Base-by-base conservation (phyloP, 345 rosid genomes). In the Euphorbia lathyris region DNA sequence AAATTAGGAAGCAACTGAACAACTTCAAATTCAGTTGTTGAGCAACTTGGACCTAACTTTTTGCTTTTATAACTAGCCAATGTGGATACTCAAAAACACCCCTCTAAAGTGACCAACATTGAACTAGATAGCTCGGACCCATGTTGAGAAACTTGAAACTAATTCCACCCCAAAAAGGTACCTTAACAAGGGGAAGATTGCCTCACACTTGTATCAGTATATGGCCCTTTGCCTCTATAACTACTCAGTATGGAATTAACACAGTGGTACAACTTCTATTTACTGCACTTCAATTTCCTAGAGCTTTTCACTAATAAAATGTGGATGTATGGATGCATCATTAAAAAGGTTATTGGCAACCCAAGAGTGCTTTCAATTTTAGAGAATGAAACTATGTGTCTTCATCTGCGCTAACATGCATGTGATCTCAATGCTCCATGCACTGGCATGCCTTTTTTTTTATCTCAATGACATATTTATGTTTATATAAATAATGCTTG, bases 21-120 rank as follows among this genome's bases (percentile, higher is more conserved):
- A 23, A 63, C 51, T 63, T 30, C 6, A 43, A 63, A 63, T 63
- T 64, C 22, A 48, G 58, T 40, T 40, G 43, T 40, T 40, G 43
- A 40, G 43, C 43, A 40, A 40, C 11, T 40, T 40, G 43, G 6
- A 40, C 43, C 43, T 40, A 5, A 40, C 43, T 1, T 40, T 40
- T 40, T 40, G 43, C 7, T 40, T 32, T 40, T 5, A 40, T 40
- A 40, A 40, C 43, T 40, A 40, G 43, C 11, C 43, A 40, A 9
- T 40, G 9, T 9, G 11, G 43, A 5, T 40, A 40, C 43, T n/a
- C 1, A 4, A 40, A 9, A 3, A 40, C 43, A 40, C 43, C 43
- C 9, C 43, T 40, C 43, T 40, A 9, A 40, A 9, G 43, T 40
- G 43, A 9, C 43, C 11, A 9, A 40, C 9, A 40, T 40, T 4